phyloP scores from a whole-genome alignment of 83 land plant genomes.

The Picea abies region DNA sequence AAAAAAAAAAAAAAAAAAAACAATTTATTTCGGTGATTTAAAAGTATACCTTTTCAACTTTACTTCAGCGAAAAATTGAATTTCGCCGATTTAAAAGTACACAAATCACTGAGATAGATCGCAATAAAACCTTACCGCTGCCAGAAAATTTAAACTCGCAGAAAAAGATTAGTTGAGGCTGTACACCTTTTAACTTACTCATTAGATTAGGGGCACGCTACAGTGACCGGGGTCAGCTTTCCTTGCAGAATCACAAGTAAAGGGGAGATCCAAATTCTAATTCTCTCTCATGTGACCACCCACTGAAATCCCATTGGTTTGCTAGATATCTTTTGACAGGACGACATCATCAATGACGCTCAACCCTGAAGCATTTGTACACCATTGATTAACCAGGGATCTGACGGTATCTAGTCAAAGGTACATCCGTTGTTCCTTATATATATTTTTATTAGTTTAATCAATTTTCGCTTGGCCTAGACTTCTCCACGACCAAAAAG shows the following conservation, averaged over 20 bases:
- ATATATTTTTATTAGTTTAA: not conserved
- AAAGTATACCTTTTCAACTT: too few species aligned
- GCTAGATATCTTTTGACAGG: not conserved
- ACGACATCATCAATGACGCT: constrained; percentile 6
- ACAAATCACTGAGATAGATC: too few species aligned
- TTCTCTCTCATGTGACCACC: not conserved
- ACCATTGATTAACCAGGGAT: not conserved
- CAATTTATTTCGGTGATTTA: too few species aligned
- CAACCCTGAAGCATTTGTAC: not conserved
- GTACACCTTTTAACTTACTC: too few species aligned
- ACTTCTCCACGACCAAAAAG: not conserved
- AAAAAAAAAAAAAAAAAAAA: too few species aligned
- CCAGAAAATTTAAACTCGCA: too few species aligned
- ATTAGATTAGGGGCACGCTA: too few species aligned
- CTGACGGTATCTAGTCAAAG: not conserved
- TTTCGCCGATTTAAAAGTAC: too few species aligned
- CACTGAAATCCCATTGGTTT: not conserved
- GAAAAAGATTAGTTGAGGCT: too few species aligned
- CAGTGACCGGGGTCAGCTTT: too few species aligned
- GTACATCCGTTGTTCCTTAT: not conserved
- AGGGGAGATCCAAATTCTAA: not conserved
- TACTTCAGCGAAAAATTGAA: too few species aligned
- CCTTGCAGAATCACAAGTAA: not conserved
- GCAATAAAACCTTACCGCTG: too few species aligned
- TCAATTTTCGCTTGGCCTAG: constrained; percentile 3